phyloP scores from a whole-genome alignment of 768 basidiomycete species.

The Phaeotremella skinneri region DNA sequence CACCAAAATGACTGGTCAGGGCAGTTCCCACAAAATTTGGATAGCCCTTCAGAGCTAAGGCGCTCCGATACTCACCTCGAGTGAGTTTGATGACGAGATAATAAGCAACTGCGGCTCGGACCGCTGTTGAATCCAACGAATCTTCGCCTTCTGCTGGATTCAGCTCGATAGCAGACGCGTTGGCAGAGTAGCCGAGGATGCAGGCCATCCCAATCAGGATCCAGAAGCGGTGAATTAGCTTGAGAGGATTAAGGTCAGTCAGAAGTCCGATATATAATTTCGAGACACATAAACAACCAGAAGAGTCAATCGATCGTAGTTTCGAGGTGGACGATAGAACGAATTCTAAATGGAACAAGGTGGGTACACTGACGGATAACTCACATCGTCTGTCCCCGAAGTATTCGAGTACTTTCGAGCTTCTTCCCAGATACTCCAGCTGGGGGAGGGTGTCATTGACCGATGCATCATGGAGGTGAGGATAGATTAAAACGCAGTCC shows the following conservation, averaged over 20 bases:
- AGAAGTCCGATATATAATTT: no score
- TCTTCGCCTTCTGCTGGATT: slow-evolving; percentile 7
- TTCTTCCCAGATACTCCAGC: slow-evolving; percentile 51
- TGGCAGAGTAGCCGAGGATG: slow-evolving; percentile 50
- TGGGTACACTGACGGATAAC: background rate
- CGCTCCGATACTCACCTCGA: slow-evolving; percentile 24
- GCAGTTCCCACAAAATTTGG: no score
- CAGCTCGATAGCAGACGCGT: slow-evolving; percentile 47
- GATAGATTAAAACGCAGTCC: slow-evolving; percentile 2
- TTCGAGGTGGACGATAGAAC: no score
- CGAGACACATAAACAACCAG: no score
- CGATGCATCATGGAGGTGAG: no score
- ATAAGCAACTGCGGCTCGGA: slow-evolving; percentile 30
- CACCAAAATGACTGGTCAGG: no score
- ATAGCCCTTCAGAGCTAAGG: background rate
- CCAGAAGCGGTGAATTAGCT: slow-evolving; percentile 41
- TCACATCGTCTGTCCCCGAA: slow-evolving; percentile 50
- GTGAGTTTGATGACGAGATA: slow-evolving; percentile 36
- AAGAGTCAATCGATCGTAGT: no score
- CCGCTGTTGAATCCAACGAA: slow-evolving; percentile 18
- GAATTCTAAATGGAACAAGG: background rate
- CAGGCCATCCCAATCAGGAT: slow-evolving; percentile 48
- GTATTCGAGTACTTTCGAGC: slow-evolving; percentile 48
- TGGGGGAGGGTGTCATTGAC: no score
- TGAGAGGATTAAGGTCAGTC: background rate